phyloP scores from a whole-genome alignment of 768 basidiomycete genomes.

The Suillus clintonianus region DNA sequence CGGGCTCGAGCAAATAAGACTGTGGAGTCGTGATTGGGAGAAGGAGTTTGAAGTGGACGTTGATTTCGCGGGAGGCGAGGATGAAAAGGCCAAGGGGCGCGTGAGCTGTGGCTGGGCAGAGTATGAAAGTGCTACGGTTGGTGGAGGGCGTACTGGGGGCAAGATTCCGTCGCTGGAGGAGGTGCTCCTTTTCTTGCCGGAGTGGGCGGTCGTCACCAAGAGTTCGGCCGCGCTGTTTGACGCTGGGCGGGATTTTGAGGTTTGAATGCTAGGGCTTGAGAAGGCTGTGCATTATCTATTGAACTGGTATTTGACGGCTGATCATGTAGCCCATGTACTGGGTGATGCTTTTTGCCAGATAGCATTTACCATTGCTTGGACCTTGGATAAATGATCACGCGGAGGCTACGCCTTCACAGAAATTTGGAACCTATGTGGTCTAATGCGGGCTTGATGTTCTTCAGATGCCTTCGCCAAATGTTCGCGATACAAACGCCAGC shows the following conservation, averaged over 20 bases:
- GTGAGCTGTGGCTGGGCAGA: conserved; percentile 72
- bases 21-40: conserved; percentile 67
- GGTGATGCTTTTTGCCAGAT: no score
- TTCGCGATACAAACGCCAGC: no score
- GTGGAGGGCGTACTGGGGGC: conserved; percentile 39
- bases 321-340: no score
- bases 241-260: conserved; percentile 26
- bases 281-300: neutral
- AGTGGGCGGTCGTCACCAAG: conserved; percentile 69
- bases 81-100: conserved; percentile 38
- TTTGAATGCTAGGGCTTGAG: neutral
- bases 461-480: no score
- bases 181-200: conserved; percentile 59
- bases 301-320: neutral
- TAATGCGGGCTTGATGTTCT: no score
- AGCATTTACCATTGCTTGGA: no score
- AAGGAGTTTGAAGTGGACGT: conserved; percentile 54
- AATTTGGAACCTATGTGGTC: no score
- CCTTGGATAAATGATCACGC: no score
- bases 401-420: no score
- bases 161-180: conserved; percentile 75
- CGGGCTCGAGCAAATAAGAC: conserved; percentile 43
- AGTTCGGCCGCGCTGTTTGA: conserved; percentile 59
- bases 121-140: conserved; percentile 57
- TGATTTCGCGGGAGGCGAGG: conserved; percentile 40